Base-by-base conservation (phyloP, 805 yeast species). In the Myxozyma neglecta region DNA sequence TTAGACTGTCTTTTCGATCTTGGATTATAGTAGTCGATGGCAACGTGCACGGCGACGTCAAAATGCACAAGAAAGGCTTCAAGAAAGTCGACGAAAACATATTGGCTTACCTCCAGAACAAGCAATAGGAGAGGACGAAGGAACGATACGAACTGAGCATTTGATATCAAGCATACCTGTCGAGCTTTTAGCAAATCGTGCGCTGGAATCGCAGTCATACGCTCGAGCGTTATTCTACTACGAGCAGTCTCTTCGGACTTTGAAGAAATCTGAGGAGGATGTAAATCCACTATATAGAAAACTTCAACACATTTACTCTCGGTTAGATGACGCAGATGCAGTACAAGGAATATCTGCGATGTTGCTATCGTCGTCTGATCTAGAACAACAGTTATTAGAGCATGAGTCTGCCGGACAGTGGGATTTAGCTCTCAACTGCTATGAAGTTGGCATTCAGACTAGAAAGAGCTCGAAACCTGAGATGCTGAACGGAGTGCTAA, bases 1-100 rank as follows among this genome's bases (percentile, higher is more conserved):
- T 7, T 46, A 64, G 62, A 57, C 90, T 0, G 81, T 91, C 0
- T 90, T 94, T 69, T 84, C 85, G 45, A 84, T 92, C 3, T 75
- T 92, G 34, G 98, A 94, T 70, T 90, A 91, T 70, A 83, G 91
- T 64, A 83, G 86, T 60, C 90, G 88, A 68, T 91, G 97, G 96
- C 64, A 44, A 14, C 67, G 67, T 0, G 56, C 58, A 2, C 66
- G 62, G 20, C 57, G 57, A 32, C 56, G 56, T 8, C 39, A 18
- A 14, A 58, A 54, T 45, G 53, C 53, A 8, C n/a, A 47, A 20
- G 54, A 48, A 29, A 42, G 40, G 37, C 59, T 60, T 20, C 60
- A 62, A 6, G 65, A 55, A 20, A 35, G 44, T 9, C 42, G 45
- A 20, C 50, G 53, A 14, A 16, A 56, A 18, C 48, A n/a, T 32